Conservation (phyloP, 352 stramenopile species). For the Pythium rhizo-oryzae region DNA sequence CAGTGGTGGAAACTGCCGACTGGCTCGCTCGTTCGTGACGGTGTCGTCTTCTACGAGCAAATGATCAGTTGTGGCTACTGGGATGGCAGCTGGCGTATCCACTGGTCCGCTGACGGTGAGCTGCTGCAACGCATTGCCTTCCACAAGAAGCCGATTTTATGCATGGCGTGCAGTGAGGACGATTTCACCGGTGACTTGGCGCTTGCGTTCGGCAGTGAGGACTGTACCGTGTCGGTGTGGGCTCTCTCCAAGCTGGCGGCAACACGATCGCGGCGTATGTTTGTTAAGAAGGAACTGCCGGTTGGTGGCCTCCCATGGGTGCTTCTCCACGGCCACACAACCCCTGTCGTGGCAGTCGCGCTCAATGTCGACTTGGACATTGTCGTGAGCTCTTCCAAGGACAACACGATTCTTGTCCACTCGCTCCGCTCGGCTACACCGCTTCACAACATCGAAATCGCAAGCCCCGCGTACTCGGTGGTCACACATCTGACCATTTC, state of each 20-base stretch:
- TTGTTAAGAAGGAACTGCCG: conserved; percentile 84
- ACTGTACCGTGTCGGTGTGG: conserved; percentile 87
- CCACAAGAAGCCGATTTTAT: conserved; percentile 88
- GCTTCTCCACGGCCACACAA: conserved; percentile 77
- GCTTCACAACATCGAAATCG: conserved; percentile 73
- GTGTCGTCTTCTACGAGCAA: conserved; percentile 88
- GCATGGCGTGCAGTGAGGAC: conserved; percentile 84
- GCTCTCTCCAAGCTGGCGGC: conserved; percentile 80
- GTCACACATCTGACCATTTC: conserved; percentile 84
- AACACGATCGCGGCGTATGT: conserved; percentile 78
- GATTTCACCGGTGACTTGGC: conserved; percentile 86
- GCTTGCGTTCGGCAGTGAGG: conserved; percentile 82
- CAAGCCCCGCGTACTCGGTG: conserved; percentile 47
- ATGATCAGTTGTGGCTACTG: conserved; percentile 91
- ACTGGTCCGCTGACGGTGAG: conserved; percentile 86
- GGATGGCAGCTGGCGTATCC: conserved; percentile 88
- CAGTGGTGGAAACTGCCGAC: conserved; percentile 87
- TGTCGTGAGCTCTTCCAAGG: conserved; percentile 77
- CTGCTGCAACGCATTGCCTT: conserved; percentile 86
- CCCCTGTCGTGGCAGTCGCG: conserved; percentile 74
- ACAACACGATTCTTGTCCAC: conserved; percentile 78
- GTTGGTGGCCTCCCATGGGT: conserved; percentile 83
- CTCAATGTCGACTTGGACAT: conserved; percentile 85
- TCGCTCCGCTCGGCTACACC: conserved; percentile 73
- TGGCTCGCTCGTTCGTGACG: conserved; percentile 72